A percentile compares a stretch with the other conserved stretches of the same genome.
Evolutionary conservation across 495 filamentous ascomycete genomes (phyloP).

Genomic region (Penicillium verhagenii): DNA sequence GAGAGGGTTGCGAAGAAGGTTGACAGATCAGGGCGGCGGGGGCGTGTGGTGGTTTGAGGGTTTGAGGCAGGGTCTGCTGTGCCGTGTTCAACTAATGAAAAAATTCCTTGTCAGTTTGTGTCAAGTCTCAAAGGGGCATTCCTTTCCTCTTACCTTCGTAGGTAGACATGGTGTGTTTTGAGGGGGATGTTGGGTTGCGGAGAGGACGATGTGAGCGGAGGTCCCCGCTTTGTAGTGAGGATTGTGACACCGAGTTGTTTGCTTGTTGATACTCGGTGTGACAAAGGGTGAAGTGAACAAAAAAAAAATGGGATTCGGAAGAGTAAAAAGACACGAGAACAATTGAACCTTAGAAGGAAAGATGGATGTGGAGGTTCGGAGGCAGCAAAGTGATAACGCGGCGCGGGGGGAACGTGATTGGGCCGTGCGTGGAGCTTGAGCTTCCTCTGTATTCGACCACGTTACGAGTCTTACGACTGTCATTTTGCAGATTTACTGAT

Average conservation of each 20-base stretch:
- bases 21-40: constrained; percentile 76
- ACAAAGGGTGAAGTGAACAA: background rate
- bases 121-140: background rate
- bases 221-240: constrained; percentile 10
- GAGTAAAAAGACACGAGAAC: background rate
- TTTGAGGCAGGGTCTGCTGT: constrained; percentile 44
- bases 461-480: too few species aligned
- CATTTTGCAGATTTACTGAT: background rate
- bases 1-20: constrained; percentile 80
- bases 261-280: constrained; percentile 3
- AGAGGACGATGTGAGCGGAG: constrained; percentile 14
- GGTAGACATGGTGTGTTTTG: constrained; percentile 46
- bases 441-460: background rate
- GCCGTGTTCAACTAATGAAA: constrained; percentile 75
- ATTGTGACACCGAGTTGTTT: constrained; percentile 15
- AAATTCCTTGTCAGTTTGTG: background rate
- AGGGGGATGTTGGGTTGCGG: constrained; percentile 1
- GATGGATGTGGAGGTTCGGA: constrained; percentile 4
- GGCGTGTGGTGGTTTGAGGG: constrained; percentile 28
- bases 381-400: constrained; percentile 32
- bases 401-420: constrained; percentile 13
- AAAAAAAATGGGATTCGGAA: too few species aligned
- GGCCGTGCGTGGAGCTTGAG: constrained; percentile 10
- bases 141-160: constrained; percentile 49
- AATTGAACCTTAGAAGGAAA: too few species aligned